Conservation (phyloP, 352 stramenopile species). For the Globisporangium canariense region DNA sequence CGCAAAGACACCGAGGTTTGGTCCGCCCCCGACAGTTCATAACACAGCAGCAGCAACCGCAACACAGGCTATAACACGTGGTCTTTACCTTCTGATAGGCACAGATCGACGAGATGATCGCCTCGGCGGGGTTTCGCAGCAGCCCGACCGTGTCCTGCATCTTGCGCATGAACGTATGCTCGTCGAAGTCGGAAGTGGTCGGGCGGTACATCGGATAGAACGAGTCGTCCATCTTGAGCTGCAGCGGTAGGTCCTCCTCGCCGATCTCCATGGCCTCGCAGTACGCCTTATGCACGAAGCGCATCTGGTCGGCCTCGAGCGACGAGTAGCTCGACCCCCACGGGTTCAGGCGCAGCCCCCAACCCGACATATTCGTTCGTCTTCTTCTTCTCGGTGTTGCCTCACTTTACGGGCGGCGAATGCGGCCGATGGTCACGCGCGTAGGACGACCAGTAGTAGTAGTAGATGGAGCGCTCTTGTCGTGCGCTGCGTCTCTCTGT, state of each 20-base stretch:
- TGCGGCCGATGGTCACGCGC: neutral
- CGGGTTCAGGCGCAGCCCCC: constrained; percentile 80
- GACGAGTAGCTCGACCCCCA: constrained; percentile 82
- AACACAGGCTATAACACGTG: neutral
- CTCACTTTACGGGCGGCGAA: neutral
- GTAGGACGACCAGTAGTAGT: neutral
- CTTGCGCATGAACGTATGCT: constrained; percentile 87
- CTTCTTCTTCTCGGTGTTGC: neutral
- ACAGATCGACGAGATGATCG: constrained; percentile 85
- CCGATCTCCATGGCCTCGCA: constrained; percentile 82
- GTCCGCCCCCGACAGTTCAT: neutral
- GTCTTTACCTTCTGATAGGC: constrained; percentile 62
- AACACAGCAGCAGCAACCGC: neutral
- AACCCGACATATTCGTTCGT: constrained; percentile 58
- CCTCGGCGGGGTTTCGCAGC: constrained; percentile 74
- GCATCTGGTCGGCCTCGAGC: constrained; percentile 84
- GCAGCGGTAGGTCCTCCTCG: constrained; percentile 76
- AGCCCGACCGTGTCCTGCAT: constrained; percentile 84
- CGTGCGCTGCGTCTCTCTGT: neutral
- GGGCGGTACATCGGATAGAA: constrained; percentile 78
- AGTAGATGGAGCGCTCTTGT: neutral
- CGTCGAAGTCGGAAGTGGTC: constrained; percentile 77
- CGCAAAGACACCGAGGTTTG: too few species aligned
- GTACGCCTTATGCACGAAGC: constrained; percentile 82
- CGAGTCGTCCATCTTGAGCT: constrained; percentile 84